phyloP scores from a whole-genome alignment of 805 yeast genomes.

The Ogataea ganodermae region DNA sequence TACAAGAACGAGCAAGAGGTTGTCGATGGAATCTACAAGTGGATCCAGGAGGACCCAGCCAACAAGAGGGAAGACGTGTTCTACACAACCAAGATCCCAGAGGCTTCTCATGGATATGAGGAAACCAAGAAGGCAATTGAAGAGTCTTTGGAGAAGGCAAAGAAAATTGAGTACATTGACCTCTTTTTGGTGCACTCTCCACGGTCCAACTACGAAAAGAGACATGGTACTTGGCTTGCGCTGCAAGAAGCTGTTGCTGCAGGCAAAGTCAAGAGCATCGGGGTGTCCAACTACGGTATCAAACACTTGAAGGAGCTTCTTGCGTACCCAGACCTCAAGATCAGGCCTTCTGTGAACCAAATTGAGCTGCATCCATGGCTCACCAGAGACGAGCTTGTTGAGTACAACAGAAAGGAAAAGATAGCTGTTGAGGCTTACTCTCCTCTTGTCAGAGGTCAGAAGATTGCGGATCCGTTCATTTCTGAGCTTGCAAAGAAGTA shows the following conservation, averaged over 20 bases:
- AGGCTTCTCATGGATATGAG: slow-evolving; percentile 36
- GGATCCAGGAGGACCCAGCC: slow-evolving; percentile 30
- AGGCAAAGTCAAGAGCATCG: slow-evolving; percentile 55
- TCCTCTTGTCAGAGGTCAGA: slow-evolving; percentile 60
- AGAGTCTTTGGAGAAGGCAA: slow-evolving; percentile 43
- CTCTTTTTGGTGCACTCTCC: slow-evolving; percentile 59
- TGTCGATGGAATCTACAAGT: slow-evolving; percentile 57
- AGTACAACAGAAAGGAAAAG: slow-evolving; percentile 44
- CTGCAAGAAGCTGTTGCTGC: slow-evolving; percentile 54
- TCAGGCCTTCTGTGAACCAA: slow-evolving; percentile 50
- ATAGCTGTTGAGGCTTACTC: slow-evolving; percentile 63
- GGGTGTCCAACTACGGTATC: slow-evolving; percentile 69
- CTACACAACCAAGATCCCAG: slow-evolving; percentile 42
- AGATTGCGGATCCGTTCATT: slow-evolving; percentile 45
- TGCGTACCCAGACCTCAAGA: slow-evolving; percentile 44
- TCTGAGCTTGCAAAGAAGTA: slow-evolving; percentile 49
- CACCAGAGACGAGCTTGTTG: slow-evolving; percentile 45
- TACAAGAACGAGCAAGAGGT: slow-evolving; percentile 67
- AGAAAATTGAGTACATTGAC: slow-evolving; percentile 52
- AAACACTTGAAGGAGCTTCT: slow-evolving; percentile 57
- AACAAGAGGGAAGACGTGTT: slow-evolving; percentile 41
- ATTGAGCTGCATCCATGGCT: slow-evolving; percentile 54
- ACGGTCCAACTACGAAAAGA: slow-evolving; percentile 39
- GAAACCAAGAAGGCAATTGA: slow-evolving; percentile 45
- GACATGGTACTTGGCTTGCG: slow-evolving; percentile 56